Evolutionary conservation across 2,329 filamentous ascomycete genomes (phyloP).

Genomic region (Hypoxylon sp.): DNA sequence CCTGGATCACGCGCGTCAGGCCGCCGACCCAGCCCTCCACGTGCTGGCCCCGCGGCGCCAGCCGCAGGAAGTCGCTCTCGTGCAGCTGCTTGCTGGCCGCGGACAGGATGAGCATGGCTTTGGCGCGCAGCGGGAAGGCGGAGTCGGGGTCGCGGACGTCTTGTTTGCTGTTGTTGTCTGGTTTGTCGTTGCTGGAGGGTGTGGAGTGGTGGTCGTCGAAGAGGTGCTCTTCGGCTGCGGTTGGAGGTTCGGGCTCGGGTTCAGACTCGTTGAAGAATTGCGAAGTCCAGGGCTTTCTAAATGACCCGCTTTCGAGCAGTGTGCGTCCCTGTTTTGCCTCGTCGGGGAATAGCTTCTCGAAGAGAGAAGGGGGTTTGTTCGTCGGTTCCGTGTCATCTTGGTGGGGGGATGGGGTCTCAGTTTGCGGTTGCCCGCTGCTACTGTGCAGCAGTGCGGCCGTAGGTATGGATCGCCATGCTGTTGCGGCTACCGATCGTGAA

Average conservation of each 20-base stretch:
- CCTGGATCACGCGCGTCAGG: slow-evolving; percentile 72
- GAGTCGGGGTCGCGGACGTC: not conserved
- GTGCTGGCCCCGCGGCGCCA: slow-evolving; percentile 73
- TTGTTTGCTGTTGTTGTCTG: not conserved
- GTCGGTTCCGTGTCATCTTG: slow-evolving; percentile 14
- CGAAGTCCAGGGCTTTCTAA: slow-evolving; percentile 45
- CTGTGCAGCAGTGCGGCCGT: slow-evolving; percentile 37
- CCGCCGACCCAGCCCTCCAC: slow-evolving; percentile 77
- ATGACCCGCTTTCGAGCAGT: slow-evolving; percentile 15
- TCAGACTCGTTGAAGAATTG: slow-evolving; percentile 27
- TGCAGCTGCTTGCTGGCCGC: slow-evolving; percentile 72
- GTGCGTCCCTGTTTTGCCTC: slow-evolving; percentile 55
- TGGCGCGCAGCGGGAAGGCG: slow-evolving; percentile 39
- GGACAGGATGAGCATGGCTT: slow-evolving; percentile 68
- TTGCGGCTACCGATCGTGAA: slow-evolving; percentile 53
- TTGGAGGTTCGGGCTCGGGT: slow-evolving; percentile 26
- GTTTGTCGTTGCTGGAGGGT: slow-evolving; percentile 4
- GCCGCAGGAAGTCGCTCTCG: slow-evolving; percentile 78
- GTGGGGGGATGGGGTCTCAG: slow-evolving; percentile 16
- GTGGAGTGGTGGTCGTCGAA: not conserved
- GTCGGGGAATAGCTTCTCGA: slow-evolving; percentile 69
- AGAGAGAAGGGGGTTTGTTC: slow-evolving; percentile 53
- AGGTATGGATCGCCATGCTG: slow-evolving; percentile 49
- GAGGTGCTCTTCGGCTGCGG: slow-evolving; percentile 27
- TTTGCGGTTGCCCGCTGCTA: slow-evolving; percentile 37